These are phyloP conservation scores for Rhodotorula mucilaginosa DNA, from an alignment of 1,284 basidiomycete genomes.

Conservation along the genomic window DNA sequence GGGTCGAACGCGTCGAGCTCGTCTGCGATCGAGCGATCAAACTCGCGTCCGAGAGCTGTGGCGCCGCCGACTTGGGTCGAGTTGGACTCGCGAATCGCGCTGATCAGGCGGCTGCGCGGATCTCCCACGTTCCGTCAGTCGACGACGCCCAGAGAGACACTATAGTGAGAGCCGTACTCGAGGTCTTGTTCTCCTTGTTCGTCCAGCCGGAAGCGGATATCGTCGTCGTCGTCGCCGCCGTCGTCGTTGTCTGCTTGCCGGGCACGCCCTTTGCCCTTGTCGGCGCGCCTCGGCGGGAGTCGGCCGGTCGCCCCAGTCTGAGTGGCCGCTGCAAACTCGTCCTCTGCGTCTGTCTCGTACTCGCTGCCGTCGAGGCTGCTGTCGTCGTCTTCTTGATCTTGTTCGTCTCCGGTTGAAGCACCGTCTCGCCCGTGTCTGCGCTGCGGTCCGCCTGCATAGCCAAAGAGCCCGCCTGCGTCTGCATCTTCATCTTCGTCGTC, in stretches of 20 bases:
- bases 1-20: slow-evolving; percentile 59
- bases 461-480: background rate
- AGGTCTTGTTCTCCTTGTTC: slow-evolving; percentile 25
- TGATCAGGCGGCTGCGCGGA: slow-evolving; percentile 59
- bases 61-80: slow-evolving; percentile 55
- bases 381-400: background rate
- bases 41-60: slow-evolving; percentile 60
- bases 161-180: slow-evolving; percentile 6
- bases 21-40: slow-evolving; percentile 62
- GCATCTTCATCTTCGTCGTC: slow-evolving; percentile 13
- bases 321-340: slow-evolving; percentile 20
- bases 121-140: rapidly evolving
- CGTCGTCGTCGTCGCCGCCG: too few species aligned
- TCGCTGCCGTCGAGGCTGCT: slow-evolving; percentile 6
- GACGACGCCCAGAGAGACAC: too few species aligned
- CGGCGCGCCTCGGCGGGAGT: background rate
- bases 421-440: background rate
- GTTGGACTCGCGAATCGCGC: slow-evolving; percentile 56
- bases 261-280: slow-evolving; percentile 19
- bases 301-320: background rate
- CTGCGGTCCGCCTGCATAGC: background rate
- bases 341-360: slow-evolving; percentile 37
- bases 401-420: background rate
- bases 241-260: slow-evolving; percentile 9
- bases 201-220: slow-evolving; percentile 2